Evolutionary conservation across 2,329 filamentous ascomycete genomes (phyloP).

Genomic region (Aspergillus fijiensis): DNA sequence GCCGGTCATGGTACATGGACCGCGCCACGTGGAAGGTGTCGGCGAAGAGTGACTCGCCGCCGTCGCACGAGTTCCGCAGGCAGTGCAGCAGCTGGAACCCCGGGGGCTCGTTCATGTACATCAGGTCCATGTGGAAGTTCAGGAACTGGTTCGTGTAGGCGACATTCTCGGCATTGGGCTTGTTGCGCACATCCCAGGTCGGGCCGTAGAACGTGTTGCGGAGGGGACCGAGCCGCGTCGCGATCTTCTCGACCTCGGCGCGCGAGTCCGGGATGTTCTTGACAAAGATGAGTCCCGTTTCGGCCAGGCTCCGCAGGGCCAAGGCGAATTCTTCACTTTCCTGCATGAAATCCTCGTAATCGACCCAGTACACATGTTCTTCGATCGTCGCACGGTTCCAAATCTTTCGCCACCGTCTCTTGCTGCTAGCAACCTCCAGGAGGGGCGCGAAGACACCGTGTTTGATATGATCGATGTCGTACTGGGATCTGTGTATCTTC

Average conservation of each 20-base stretch:
- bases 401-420: conserved; percentile 23
- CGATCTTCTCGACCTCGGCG: conserved; percentile 65
- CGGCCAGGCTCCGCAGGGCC: conserved; percentile 62
- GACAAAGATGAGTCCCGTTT: conserved; percentile 74
- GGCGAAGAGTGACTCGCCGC: conserved; percentile 83
- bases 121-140: conserved; percentile 87
- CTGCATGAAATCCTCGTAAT: conserved; percentile 71
- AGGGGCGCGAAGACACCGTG: background rate
- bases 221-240: conserved; percentile 70
- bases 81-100: conserved; percentile 87
- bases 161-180: conserved; percentile 83
- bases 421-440: background rate
- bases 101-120: conserved; percentile 79
- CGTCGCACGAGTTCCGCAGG: conserved; percentile 72
- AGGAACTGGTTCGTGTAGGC: conserved; percentile 82
- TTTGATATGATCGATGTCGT: conserved; percentile 21
- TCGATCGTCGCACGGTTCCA: conserved; percentile 47
- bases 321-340: conserved; percentile 57
- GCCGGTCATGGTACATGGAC: conserved; percentile 16
- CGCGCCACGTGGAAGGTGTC: conserved; percentile 66
- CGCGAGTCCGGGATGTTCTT: conserved; percentile 69
- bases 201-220: conserved; percentile 87
- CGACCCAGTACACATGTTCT: conserved; percentile 53
- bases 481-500: conserved; percentile 39
- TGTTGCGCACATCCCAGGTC: conserved; percentile 85